Base-by-base conservation (phyloP, 306 rosid species). In the Rosa rugosa region DNA sequence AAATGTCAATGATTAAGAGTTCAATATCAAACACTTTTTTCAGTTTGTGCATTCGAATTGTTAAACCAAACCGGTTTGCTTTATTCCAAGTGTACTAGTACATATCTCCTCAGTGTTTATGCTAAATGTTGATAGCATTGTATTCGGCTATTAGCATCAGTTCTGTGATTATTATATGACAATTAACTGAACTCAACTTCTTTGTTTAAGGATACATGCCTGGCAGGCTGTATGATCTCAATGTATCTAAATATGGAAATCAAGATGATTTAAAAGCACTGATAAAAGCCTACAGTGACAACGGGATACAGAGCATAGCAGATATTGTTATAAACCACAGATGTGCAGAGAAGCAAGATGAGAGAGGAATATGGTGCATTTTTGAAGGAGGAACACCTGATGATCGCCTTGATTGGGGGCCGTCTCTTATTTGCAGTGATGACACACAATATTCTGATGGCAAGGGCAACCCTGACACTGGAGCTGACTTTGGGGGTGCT, bases 251-350 rank as follows among this genome's bases (percentile, higher is more conserved):
- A 45, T 94, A 84, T 41, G 96, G 96, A 50, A 41, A 85, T 20
- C 80, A 85, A 72, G 80, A 85, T 16, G 97, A 90, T 46, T 73
- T 94, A 16, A 88, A 87, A 91, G 83, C 91, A 4, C 75, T 92
- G 20, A 85, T 94, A 51, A 77, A 75, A 0, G 84, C 88, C 31
- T 84, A 90, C 75, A 80, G 75, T 20, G 77, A 51, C 0, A 88
- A 79, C 5, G 91, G 93, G 23, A 92, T 94, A 38, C 90, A 90
- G 46, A 70, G 80, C 64, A 0, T 94, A 0, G 98, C 97, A 14
- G 96, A 94, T 82, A 90, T 94, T 56, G 97, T 94, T 44, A 94
- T 94, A 84, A 90, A 92, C 86, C 98, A 94, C 78, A 89, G 93
- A 87, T 86, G 93, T 5, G 94, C 98, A 27, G 93, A 91, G 85